Conservation (phyloP, 176 grass and related monocot genomes). For the Puya raimondii region DNA sequence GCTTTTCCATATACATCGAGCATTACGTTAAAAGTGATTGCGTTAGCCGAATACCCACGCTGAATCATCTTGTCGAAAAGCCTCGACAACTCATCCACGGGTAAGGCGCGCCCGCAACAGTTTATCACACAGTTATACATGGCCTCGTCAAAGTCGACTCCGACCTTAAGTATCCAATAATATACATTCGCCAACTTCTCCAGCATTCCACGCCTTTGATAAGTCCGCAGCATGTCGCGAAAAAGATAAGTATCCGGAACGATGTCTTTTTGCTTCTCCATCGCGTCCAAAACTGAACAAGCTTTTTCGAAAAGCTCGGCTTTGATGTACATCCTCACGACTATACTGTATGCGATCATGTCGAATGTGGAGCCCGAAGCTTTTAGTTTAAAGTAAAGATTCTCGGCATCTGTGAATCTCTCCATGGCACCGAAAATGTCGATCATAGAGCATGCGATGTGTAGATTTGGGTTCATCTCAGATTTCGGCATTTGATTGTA, state of each 20-base stretch:
- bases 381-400: conserved; percentile 51
- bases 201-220: conserved; percentile 50
- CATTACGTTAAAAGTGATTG: conserved; percentile 78
- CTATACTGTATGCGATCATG: conserved; percentile 81
- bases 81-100: conserved; percentile 76
- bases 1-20: conserved; percentile 82
- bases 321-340: conserved; percentile 80
- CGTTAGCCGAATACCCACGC: conserved; percentile 40
- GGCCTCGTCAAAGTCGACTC: conserved; percentile 59
- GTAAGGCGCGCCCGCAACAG: conserved; percentile 68
- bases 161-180: conserved; percentile 71
- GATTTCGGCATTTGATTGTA: conserved; percentile 52
- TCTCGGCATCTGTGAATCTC: conserved; percentile 67
- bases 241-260: conserved; percentile 84
- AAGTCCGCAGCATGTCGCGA: conserved; percentile 76
- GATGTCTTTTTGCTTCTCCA: conserved; percentile 75
- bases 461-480: conserved; percentile 44
- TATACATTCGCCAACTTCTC: conserved; percentile 75
- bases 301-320: conserved; percentile 44
- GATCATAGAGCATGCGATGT: conserved; percentile 77
- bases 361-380: conserved; percentile 40
- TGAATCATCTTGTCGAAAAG: conserved; percentile 85
- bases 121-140: conserved; percentile 98
- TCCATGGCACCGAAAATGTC: conserved; percentile 62
- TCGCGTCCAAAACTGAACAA: conserved; percentile 66